Conservation (phyloP, 345 rosid species). For the Pseudoturritis turrita region DNA sequence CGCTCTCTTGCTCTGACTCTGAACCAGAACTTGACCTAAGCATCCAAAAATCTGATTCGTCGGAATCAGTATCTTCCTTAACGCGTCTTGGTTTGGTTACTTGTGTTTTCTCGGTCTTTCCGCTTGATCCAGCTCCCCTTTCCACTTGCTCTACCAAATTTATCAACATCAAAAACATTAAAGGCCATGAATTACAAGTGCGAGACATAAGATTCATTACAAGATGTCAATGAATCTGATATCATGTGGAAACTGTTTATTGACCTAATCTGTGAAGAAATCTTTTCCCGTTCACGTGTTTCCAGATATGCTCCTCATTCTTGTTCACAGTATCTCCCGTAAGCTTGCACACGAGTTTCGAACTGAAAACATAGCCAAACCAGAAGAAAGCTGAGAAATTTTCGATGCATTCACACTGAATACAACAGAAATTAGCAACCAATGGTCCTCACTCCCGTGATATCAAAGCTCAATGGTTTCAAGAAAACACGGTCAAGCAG, state of each 20-base stretch:
- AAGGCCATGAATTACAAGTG: not conserved
- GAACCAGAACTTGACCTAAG: constrained; percentile 81
- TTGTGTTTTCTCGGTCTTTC: constrained; percentile 23
- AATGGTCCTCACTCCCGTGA: not conserved
- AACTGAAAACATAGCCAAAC: constrained; percentile 37
- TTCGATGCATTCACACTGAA: not conserved
- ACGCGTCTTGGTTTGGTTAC: constrained; percentile 31
- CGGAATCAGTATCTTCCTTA: constrained; percentile 46
- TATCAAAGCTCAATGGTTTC: not conserved
- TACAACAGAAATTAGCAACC: not conserved
- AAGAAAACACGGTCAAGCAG: not conserved
- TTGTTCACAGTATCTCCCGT: constrained; percentile 87
- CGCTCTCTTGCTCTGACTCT: constrained; percentile 43
- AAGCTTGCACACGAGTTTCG: constrained; percentile 78
- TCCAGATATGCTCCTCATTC: constrained; percentile 89
- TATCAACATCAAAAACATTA: not conserved
- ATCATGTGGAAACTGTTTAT: not conserved
- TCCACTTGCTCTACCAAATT: constrained; percentile 62
- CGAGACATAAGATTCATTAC: not conserved
- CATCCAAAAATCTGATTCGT: constrained; percentile 74
- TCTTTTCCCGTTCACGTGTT: constrained; percentile 74
- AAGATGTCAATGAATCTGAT: constrained; percentile 1
- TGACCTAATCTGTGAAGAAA: constrained; percentile 83
- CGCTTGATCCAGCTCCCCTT: constrained; percentile 28
- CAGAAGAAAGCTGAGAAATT: not conserved